Conservation (phyloP, 2,329 filamentous ascomycete genomes). For the Neonectria punicea region DNA sequence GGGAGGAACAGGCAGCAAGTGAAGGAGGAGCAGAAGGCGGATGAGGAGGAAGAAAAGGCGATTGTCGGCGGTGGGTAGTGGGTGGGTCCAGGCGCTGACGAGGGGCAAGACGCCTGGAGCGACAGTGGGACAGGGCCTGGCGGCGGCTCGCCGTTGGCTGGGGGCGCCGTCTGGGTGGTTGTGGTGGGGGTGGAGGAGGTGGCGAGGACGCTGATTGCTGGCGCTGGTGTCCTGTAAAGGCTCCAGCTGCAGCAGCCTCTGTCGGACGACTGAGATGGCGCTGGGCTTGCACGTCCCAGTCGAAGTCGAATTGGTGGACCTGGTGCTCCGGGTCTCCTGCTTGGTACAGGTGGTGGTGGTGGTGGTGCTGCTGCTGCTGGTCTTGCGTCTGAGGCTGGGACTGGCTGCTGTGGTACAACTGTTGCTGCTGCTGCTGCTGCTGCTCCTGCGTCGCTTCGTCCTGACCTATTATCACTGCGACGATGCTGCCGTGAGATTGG, state of each 20-base stretch:
- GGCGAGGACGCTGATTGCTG: conserved; percentile 30
- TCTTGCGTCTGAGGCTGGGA: conserved; percentile 8
- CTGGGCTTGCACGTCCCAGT: conserved; percentile 1
- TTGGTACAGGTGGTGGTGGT: conserved; percentile 9
- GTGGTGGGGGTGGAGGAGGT: conserved; percentile 33
- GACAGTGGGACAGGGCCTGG: conserved; percentile 41
- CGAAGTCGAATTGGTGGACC: conserved; percentile 8
- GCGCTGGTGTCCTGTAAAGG: conserved; percentile 19
- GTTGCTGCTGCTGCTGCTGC: conserved; percentile 6
- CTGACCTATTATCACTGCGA: background rate
- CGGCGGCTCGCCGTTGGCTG: conserved; percentile 42
- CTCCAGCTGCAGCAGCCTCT: conserved; percentile 14
- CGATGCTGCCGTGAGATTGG: conserved; percentile 18
- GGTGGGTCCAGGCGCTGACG: conserved; percentile 42
- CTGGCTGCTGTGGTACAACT: conserved; percentile 12
- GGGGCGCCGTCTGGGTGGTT: conserved; percentile 36
- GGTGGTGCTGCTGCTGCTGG: background rate
- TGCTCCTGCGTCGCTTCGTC: conserved; percentile 11
- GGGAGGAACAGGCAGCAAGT: conserved; percentile 37
- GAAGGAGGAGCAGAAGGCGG: conserved; percentile 40
- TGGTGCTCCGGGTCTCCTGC: conserved; percentile 7
- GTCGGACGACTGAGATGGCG: conserved; percentile 15
- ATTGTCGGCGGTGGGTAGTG: conserved; percentile 40
- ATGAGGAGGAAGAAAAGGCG: conserved; percentile 46
- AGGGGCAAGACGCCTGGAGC: conserved; percentile 38